A percentile compares a stretch with the other conserved stretches of the same genome.
These are phyloP conservation scores for Nigrograna mackinnonii DNA, from an alignment of 2,329 filamentous ascomycete species.

Conservation along the genomic window DNA sequence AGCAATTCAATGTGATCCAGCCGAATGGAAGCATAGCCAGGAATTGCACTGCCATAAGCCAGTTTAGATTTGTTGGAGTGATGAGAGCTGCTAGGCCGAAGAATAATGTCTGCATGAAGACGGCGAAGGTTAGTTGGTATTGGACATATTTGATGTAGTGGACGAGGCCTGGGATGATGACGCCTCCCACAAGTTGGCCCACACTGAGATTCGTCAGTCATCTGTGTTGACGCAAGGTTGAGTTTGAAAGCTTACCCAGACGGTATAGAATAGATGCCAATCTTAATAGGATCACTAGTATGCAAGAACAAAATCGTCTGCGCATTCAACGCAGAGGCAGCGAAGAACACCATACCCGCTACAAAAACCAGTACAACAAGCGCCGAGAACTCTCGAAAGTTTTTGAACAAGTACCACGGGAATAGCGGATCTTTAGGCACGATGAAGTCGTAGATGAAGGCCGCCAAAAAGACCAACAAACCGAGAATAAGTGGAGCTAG, in stretches of 20 bases:
- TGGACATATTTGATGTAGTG: constrained; percentile 22
- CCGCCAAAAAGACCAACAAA: constrained; percentile 16
- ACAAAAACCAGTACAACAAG: constrained; percentile 30
- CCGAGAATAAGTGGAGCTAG: constrained; percentile 27
- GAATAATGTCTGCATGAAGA: constrained; percentile 25
- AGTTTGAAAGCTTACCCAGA: constrained; percentile 11
- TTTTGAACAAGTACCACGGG: constrained; percentile 30
- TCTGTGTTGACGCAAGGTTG: neutral
- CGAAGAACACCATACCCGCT: constrained; percentile 33
- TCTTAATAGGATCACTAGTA: constrained; percentile 20
- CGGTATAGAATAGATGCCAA: constrained; percentile 21
- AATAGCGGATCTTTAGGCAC: constrained; percentile 26
- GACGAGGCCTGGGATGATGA: constrained; percentile 16
- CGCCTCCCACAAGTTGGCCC: constrained; percentile 17
- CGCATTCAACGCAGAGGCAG: constrained; percentile 21
- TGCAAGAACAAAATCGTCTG: constrained; percentile 22
- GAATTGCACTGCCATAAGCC: constrained; percentile 23
- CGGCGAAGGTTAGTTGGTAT: constrained; percentile 19
- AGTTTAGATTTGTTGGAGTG: constrained; percentile 17
- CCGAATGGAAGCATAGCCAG: constrained; percentile 26
- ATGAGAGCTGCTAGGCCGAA: constrained; percentile 24
- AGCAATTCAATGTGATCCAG: constrained; percentile 16
- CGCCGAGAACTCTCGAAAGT: constrained; percentile 27
- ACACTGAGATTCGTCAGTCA: constrained; percentile 9
- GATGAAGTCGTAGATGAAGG: constrained; percentile 22